Evolutionary conservation across 139 green algal species (phyloP), one percentile per base, ranked within the genome.

Genomic region (Volvox reticuliferus): DNA sequence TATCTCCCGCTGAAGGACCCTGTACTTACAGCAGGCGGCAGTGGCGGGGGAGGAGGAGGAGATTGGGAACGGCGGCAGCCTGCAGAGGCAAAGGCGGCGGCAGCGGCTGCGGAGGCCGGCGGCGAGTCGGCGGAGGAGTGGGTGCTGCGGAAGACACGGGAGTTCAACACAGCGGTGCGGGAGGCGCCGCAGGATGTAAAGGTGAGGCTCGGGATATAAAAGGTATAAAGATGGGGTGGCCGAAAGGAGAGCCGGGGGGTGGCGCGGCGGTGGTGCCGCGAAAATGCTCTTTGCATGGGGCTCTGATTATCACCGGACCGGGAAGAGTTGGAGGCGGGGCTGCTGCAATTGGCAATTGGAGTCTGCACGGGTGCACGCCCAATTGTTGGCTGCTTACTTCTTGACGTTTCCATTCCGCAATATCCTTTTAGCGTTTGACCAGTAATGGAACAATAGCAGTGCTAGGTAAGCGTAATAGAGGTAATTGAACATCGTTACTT

Each of bases 81-180:
- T 44, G 73, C 79, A 50, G 79, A 88, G 67, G 82, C 30, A 68
- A 69, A 82, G 90, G 82, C 63, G 75, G 90, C 65, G 28, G 22
- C 62, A 22, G 37, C 33, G 26, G 37, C 71, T 37, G 89, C 89
- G 79, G 89, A 62, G 37, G 91, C 63, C 88, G 83, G 82, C 35
- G 81, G 82, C 32, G 95, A 98, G 89, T 97, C 91, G 13, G 89
- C 91, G 35, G 95, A 97, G 77, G 88, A 96, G 83, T 91, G 89
- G 76, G 86, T 96, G 77, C 77, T 94, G 71, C 93, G 95, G 21
- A 91, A 94, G 30, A 98, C 96, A 5, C 89, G 90, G 33, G 95
- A 98, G 75, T 97, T 96, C 86, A 99, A 98, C 55, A 88, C 94
- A 69, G 93, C 91, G 0, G 89, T 95, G 13, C 88, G 97, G 28